Evolutionary conservation across 176 grass and related monocot species (phyloP).

Genomic region (Microstegium vimineum): DNA sequence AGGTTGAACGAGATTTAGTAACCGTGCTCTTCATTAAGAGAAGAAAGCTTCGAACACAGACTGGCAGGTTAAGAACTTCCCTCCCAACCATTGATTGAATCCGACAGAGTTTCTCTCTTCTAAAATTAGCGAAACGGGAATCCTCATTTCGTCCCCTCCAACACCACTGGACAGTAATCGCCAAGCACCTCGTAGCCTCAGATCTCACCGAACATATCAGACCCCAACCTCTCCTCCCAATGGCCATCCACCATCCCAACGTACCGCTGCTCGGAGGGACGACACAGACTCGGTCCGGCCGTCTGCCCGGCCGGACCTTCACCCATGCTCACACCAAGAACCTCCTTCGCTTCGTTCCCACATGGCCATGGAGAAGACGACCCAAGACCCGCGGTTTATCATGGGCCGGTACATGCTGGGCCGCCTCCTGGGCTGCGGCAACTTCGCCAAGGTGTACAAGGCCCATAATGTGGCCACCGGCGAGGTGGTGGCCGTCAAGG

Average conservation of each 20-base stretch:
- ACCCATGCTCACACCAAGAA: constrained; percentile 23
- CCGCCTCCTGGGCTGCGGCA: constrained; percentile 56
- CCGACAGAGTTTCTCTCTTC: neutral
- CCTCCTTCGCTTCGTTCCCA: neutral
- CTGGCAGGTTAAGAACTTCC: neutral
- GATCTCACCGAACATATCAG: constrained; percentile 9
- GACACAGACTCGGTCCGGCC: neutral
- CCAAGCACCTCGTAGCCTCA: constrained; percentile 27
- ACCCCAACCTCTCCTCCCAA: neutral
- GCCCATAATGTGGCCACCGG: constrained; percentile 50
- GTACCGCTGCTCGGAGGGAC: neutral
- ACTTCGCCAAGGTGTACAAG: constrained; percentile 85
- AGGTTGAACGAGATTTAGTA: neutral
- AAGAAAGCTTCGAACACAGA: neutral
- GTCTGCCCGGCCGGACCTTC: constrained; percentile 11
- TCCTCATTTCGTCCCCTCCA: constrained; percentile 4
- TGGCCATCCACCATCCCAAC: constrained; percentile 4
- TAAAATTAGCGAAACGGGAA: constrained; percentile 21
- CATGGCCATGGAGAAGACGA: constrained; percentile 34
- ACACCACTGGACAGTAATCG: constrained; percentile 23
- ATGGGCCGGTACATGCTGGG: constrained; percentile 73
- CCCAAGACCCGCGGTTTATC: constrained; percentile 25
- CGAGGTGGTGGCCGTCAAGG: constrained; percentile 77
- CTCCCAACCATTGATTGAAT: neutral
- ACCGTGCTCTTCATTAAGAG: too few species aligned